Base-by-base conservation (phyloP, 495 filamentous ascomycete genomes). In the Ascobolus immersus region DNA sequence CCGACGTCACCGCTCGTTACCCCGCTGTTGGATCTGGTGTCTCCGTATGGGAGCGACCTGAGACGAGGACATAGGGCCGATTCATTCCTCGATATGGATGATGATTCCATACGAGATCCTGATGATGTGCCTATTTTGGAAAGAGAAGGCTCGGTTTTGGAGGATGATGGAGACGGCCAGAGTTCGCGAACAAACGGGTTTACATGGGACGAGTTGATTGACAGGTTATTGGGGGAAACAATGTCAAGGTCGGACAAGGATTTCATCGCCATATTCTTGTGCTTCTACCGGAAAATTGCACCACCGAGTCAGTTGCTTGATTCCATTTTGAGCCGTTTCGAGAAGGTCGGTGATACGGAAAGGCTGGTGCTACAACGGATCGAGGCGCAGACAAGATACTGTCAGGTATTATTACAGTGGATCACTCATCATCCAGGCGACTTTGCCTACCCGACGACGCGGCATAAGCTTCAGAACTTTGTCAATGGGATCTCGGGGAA, bases 231-330 rank as follows among this genome's bases (percentile, higher is more conserved):
- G 18, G 62, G 71, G 0, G 64, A 72, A 35, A 74, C 77, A 22
- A 73, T 84, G 60, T 79, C 79, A 21, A 82, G 77, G 49, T 59
- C 70, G 4, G 86, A 93, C 49, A 59, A 62, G 13, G 91, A 89
- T 49, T 94, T 93, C 51, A 60, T 61, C 12, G 64, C 73, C 18
- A 71, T 82, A 6, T 94, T 94, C 45, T 57, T 94, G 13, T 89
- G 81, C 38, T 61, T 94, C n/a, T 93, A 92, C 49, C 74, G 86
- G 33, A 90, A 82, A 53, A 93, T 96, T 39, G 75, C 80, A 4
- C 62, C 84, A 3, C 86, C 86, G 0, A 59, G 60, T 10, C 61
- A 71, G 24, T 62, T 96, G 2, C 61, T 94, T 23, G 62, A 63
- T 23, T 65, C 73, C 11, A 69, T 94, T 39, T 55, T 81, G 17